Evolutionary conservation across 1,284 basidiomycete genomes (phyloP).

Genomic region (Apiotrichum sp.): DNA sequence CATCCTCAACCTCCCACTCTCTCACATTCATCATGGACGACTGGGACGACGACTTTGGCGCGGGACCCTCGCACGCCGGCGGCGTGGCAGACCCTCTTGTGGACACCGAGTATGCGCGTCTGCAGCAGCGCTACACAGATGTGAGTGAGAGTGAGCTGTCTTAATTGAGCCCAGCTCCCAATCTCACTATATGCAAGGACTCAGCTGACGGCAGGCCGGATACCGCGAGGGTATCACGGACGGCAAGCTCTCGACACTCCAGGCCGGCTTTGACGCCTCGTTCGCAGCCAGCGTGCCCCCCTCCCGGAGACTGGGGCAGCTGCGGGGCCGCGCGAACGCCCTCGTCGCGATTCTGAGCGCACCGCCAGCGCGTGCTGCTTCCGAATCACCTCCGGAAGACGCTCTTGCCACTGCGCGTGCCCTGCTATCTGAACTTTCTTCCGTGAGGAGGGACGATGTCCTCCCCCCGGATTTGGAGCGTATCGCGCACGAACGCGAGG

Average conservation of each 20-base stretch:
- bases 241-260: slow-evolving; percentile 51
- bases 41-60: slow-evolving; percentile 31
- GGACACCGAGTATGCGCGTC: slow-evolving; percentile 37
- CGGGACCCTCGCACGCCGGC: slow-evolving; percentile 14
- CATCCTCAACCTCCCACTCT: too few relatives aligned
- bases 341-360: slow-evolving; percentile 29
- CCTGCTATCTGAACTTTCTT: slow-evolving; percentile 48
- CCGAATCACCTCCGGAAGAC: slow-evolving; percentile 58
- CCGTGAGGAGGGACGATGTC: slow-evolving; percentile 32
- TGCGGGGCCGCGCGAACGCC: slow-evolving; percentile 48
- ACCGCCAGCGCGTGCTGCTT: background rate
- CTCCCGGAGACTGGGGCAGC: slow-evolving; percentile 46
- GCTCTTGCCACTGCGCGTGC: slow-evolving; percentile 48
- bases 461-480: slow-evolving; percentile 40
- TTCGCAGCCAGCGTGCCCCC: slow-evolving; percentile 48
- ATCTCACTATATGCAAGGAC: too few relatives aligned
- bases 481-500: slow-evolving; percentile 23
- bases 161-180: too few relatives aligned
- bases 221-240: slow-evolving; percentile 55
- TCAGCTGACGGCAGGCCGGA: slow-evolving; percentile 46
- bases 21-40: slow-evolving; percentile 23
- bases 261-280: slow-evolving; percentile 51
- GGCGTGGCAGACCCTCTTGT: slow-evolving; percentile 35
- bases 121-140: slow-evolving; percentile 42
- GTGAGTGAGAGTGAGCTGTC: slow-evolving; percentile 22